These are phyloP conservation scores for Solanum commersonii DNA, from an alignment of 257 asterid species.

Conservation along the genomic window DNA sequence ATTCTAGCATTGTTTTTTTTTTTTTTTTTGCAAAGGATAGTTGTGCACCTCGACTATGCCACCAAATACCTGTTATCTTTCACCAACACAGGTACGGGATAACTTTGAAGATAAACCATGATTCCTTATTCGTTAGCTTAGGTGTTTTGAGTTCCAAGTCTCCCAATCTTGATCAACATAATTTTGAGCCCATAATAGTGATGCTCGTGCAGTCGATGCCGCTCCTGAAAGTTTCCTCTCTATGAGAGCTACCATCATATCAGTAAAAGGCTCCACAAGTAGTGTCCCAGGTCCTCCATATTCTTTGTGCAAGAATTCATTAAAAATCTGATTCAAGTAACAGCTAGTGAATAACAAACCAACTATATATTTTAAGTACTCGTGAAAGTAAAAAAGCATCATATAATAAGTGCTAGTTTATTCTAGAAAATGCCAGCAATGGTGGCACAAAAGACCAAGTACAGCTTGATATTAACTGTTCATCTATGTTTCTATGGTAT, in stretches of 20 bases:
- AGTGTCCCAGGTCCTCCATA: slow-evolving; percentile 79
- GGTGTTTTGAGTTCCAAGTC: slow-evolving; percentile 36
- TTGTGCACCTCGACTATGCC: background rate
- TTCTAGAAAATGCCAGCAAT: background rate
- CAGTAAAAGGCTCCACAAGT: slow-evolving; percentile 56
- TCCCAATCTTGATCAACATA: slow-evolving; percentile 53
- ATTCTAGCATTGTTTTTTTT: background rate
- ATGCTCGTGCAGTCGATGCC: slow-evolving; percentile 50
- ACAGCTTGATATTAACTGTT: slow-evolving; percentile 4
- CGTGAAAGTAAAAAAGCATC: background rate
- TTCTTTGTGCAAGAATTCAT: slow-evolving; percentile 42
- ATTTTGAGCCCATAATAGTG: slow-evolving; percentile 60
- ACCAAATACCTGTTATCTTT: background rate
- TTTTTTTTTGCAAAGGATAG: background rate
- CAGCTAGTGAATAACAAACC: background rate
- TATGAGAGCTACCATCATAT: slow-evolving; percentile 56
- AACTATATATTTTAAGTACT: background rate
- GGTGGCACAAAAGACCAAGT: slow-evolving; percentile 2
- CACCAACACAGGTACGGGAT: background rate
- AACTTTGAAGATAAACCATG: background rate
- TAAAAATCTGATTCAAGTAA: slow-evolving; percentile 33
- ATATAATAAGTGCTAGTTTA: background rate
- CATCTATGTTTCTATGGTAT: slow-evolving; percentile 1
- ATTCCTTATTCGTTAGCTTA: background rate
- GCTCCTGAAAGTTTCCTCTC: slow-evolving; percentile 55